Conservation (phyloP, 2,329 filamentous ascomycete genomes). For the Talaromyces sp. region DNA sequence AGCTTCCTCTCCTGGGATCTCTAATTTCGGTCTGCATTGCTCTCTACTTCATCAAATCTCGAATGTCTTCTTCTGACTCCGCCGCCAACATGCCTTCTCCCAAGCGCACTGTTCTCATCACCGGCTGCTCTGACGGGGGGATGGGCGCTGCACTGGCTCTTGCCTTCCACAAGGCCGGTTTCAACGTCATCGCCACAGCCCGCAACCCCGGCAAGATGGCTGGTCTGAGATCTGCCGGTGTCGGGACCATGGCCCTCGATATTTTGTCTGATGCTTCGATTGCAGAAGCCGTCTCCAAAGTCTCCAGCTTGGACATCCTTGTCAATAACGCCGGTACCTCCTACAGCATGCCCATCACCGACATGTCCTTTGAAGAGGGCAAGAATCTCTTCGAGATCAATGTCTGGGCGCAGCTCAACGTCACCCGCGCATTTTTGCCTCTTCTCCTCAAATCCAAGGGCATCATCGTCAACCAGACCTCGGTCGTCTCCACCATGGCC, state of each 20-base stretch:
- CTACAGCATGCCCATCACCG: conserved; percentile 13
- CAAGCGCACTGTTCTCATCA: conserved; percentile 15
- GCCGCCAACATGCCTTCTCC: conserved; percentile 1
- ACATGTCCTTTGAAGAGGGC: conserved; percentile 7
- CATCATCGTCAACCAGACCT: conserved; percentile 13
- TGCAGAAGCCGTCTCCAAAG: neutral
- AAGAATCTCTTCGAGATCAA: conserved; percentile 32
- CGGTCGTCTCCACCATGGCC: conserved; percentile 12
- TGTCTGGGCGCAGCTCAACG: conserved; percentile 32
- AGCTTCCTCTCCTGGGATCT: conserved; percentile 1
- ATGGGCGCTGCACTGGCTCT: conserved; percentile 14
- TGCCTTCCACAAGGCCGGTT: conserved; percentile 12
- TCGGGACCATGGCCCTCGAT: conserved; percentile 4
- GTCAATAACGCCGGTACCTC: conserved; percentile 27
- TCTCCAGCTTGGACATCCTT: conserved; percentile 24
- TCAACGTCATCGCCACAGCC: conserved; percentile 10
- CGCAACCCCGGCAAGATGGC: conserved; percentile 10
- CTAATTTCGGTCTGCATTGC: neutral
- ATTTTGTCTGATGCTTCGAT: conserved; percentile 4
- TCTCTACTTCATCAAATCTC: neutral
- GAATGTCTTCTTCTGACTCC: neutral
- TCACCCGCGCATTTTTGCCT: conserved; percentile 32
- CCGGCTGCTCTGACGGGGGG: conserved; percentile 14
- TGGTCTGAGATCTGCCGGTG: neutral
- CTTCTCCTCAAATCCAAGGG: conserved; percentile 25